phyloP scores from a whole-genome alignment of 148 eudicot genomes.

The Rhododendron molle region DNA sequence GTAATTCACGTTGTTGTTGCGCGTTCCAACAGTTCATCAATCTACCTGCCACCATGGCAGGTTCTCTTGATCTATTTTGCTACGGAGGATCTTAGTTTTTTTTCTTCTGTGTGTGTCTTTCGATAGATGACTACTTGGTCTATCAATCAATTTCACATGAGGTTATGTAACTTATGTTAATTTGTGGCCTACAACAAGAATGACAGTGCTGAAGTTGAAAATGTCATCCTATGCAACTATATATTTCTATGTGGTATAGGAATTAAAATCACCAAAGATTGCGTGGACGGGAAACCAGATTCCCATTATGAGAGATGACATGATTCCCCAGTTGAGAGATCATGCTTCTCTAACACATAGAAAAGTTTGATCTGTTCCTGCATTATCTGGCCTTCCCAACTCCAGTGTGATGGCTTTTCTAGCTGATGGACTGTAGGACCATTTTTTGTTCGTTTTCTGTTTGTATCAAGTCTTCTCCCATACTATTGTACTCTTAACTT shows the following conservation, averaged over 20 bases:
- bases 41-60: neutral
- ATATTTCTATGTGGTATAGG: neutral
- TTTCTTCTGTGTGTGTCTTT: neutral
- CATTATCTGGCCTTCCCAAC: neutral
- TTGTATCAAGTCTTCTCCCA: neutral
- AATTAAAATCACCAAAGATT: neutral
- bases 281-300: neutral
- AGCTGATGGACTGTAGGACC: neutral
- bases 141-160: neutral
- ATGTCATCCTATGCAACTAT: neutral
- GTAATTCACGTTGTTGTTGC: neutral
- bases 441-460: neutral
- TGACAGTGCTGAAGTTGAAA: neutral
- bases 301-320: neutral
- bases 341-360: neutral
- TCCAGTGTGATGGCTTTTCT: neutral
- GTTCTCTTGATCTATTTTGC: neutral
- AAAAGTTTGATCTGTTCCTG: neutral
- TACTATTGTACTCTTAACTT: neutral
- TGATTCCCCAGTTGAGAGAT: neutral
- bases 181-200: neutral
- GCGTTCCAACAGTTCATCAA: neutral
- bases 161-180: neutral
- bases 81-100: neutral
- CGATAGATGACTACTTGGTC: neutral